Evolutionary conservation across 2,329 filamentous ascomycete species (phyloP).

Genomic region (Colletotrichum sp.): DNA sequence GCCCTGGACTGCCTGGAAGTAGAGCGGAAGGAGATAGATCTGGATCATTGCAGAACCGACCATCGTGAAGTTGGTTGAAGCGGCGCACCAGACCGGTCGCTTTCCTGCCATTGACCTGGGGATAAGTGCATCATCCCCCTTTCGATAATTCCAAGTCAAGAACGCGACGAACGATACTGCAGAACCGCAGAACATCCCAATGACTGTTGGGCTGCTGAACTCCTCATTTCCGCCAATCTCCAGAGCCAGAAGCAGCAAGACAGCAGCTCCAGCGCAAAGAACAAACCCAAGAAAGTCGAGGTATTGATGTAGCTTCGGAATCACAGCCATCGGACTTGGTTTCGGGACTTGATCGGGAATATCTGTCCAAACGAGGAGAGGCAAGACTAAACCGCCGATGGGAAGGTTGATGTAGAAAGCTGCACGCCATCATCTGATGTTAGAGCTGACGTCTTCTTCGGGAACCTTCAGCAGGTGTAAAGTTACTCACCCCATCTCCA

Average conservation of each 20-base stretch:
- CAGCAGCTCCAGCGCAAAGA: constrained; percentile 31
- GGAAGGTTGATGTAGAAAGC: constrained; percentile 44
- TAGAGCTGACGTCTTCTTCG: not conserved
- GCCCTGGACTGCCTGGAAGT: constrained; percentile 34
- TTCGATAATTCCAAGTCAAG: constrained; percentile 25
- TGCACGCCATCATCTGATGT: not conserved
- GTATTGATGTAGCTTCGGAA: constrained; percentile 40
- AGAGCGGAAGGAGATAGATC: constrained; percentile 38
- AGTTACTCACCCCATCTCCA: constrained; percentile 46
- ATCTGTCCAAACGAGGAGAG: constrained; percentile 33
- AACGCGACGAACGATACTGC: constrained; percentile 24
- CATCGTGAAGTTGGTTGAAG: constrained; percentile 41
- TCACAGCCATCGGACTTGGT: constrained; percentile 30
- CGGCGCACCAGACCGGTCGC: constrained; percentile 33
- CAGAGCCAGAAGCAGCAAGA: constrained; percentile 37
- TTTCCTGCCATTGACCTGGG: constrained; percentile 23
- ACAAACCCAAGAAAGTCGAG: constrained; percentile 24
- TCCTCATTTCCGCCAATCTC: constrained; percentile 34
- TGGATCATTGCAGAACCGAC: constrained; percentile 14
- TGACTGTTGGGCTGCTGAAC: constrained; percentile 27
- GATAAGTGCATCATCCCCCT: constrained; percentile 29
- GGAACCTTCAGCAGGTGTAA: not conserved
- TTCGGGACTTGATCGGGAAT: constrained; percentile 40
- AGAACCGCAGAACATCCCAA: constrained; percentile 26
- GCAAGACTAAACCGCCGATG: constrained; percentile 37